These are phyloP conservation scores for Trichoderma hamatum DNA, from an alignment of 2,329 filamentous ascomycete genomes.

Conservation along the genomic window DNA sequence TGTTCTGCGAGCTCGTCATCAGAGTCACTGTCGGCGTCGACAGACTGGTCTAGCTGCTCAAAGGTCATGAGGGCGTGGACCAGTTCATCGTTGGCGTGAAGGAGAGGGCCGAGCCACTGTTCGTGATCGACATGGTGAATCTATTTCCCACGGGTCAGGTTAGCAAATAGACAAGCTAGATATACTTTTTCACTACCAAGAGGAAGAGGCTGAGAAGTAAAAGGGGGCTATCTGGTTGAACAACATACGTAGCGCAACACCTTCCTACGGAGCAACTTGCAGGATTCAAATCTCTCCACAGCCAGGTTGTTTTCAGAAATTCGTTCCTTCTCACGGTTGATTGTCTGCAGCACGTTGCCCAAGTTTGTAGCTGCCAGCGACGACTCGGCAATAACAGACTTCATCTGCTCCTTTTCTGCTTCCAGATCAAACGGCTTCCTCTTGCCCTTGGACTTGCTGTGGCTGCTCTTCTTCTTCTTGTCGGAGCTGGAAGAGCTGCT, in stretches of 20 bases:
- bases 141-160: conserved; percentile 40
- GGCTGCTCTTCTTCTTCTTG: conserved; percentile 55
- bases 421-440: conserved; percentile 77
- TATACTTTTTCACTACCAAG: not conserved
- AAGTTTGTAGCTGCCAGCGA: conserved; percentile 91
- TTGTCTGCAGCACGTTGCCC: conserved; percentile 80
- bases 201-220: too few species aligned
- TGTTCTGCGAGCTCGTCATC: conserved; percentile 70
- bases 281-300: conserved; percentile 77
- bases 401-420: conserved; percentile 83
- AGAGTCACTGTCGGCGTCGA: conserved; percentile 73
- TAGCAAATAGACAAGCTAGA: not conserved
- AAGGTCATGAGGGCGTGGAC: conserved; percentile 91
- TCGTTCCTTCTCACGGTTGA: conserved; percentile 85
- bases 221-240: not conserved
- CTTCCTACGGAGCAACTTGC: conserved; percentile 81
- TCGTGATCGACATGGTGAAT: conserved; percentile 91
- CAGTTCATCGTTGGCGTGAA: conserved; percentile 96
- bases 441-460: conserved; percentile 50
- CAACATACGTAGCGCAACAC: conserved; percentile 76
- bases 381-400: conserved; percentile 84
- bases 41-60: conserved; percentile 87
- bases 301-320: conserved; percentile 83
- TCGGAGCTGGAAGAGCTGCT: conserved; percentile 50
- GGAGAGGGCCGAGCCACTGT: conserved; percentile 85